Evolutionary conservation across 2,329 filamentous ascomycete species (phyloP), one percentile per base, ranked within the genome.

Genomic region (Furcasterigmium sp.): DNA sequence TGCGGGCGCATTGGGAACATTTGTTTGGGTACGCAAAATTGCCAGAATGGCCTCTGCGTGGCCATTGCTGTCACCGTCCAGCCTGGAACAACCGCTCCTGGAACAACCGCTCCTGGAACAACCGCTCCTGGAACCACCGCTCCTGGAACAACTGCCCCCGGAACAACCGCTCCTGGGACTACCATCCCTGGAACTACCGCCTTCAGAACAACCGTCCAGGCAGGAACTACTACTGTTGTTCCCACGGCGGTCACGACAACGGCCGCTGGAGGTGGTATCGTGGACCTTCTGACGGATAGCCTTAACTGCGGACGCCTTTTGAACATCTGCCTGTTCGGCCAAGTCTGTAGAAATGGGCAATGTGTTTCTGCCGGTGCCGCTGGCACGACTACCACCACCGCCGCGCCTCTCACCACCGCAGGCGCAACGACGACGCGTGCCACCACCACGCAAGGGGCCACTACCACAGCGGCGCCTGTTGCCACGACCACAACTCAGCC

Each of bases 301-400:
- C 26, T 40, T 13, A 40, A 40, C 40, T 42, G 40, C 19, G 34
- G 40, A 2, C 21, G 40, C 7, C 17, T 37, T 13, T 17, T 34
- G 9, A 42, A 42, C 25, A 36, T 42, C 30, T 42, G 40, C 14
- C 30, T 36, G 29, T 11, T 20, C 14, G 30, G 14, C 13, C 23
- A 23, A 14, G 15, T 23, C 11, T 42, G 40, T 17, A 18, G 18
- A 5, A 34, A 26, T 17, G 40, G 30, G 7, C 13, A 20, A 7
- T 40, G 38, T 8, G 20, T 40, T 17, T 13, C 37, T 17, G 4
- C 37, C 9, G 37, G 20, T n/a, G 3, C 35, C 19, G 35, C 20
- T 17, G 36, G 14, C 36, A n/a, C 9, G 15, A 38, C 36, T 3
- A 17, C 20, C 8, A 38, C 36, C 20, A 14, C 21, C 18, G 14